Conservation (phyloP, 768 basidiomycete genomes). For the Xerocomellus amylosporus region DNA sequence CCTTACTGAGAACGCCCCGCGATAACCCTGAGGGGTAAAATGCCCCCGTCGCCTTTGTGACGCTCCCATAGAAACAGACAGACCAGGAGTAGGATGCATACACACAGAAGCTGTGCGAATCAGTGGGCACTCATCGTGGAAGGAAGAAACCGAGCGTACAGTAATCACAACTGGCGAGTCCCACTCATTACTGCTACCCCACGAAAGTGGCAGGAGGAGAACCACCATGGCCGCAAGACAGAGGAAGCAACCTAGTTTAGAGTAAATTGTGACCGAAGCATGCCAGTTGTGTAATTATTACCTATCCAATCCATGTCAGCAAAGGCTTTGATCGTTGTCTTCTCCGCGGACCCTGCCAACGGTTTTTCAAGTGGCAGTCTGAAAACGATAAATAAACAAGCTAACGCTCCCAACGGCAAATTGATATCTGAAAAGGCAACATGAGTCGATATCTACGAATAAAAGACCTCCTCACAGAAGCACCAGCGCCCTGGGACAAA, state of each 20-base stretch:
- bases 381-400: slow-evolving; percentile 4
- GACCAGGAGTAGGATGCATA: slow-evolving; percentile 4
- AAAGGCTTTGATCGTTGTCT: not conserved
- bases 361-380: slow-evolving; percentile 6
- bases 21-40: slow-evolving; percentile 8
- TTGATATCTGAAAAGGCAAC: slow-evolving; percentile 9
- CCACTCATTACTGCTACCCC: slow-evolving; percentile 9
- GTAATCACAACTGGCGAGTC: slow-evolving; percentile 7
- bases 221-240: slow-evolving; percentile 8
- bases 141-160: not conserved
- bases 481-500: slow-evolving; percentile 15
- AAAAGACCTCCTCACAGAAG: slow-evolving; percentile 8
- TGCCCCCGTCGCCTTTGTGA: slow-evolving; percentile 8
- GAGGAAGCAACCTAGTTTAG: slow-evolving; percentile 12
- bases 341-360: not conserved
- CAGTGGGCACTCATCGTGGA: not conserved
- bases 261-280: not conserved
- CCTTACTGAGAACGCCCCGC: slow-evolving; percentile 10
- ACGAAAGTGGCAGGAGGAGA: slow-evolving; percentile 12
- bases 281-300: not conserved
- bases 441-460: not conserved
- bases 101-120: slow-evolving; percentile 7
- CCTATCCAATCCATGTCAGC: slow-evolving; percentile 17
- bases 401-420: slow-evolving; percentile 11
- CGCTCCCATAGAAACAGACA: slow-evolving; percentile 8